Conservation (phyloP, 192 early-diverging fungal genomes). For the Gigaspora rosea region DNA sequence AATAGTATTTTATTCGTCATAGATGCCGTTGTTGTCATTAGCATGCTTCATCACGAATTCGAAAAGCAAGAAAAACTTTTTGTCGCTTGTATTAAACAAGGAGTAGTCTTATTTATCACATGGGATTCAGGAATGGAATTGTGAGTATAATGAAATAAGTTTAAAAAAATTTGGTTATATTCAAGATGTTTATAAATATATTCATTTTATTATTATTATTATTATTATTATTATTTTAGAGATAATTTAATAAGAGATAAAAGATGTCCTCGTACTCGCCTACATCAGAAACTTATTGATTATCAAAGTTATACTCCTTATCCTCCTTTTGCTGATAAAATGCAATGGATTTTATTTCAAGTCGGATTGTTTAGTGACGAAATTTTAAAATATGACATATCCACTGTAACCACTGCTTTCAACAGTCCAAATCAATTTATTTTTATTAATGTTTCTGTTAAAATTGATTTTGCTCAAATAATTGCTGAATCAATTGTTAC, state of each 20-base stretch:
- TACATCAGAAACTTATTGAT: not conserved
- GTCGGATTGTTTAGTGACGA: not conserved
- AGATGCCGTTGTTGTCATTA: not conserved
- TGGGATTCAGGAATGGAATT: not conserved
- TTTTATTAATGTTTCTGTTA: constrained; percentile 1
- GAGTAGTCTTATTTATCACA: not conserved
- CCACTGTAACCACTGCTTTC: not conserved
- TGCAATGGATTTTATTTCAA: constrained; percentile 4
- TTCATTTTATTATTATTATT: too few species aligned
- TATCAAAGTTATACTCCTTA: not conserved
- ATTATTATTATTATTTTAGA: constrained; percentile 9
- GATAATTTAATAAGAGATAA: not conserved
- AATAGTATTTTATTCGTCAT: not conserved
- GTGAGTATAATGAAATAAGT: not conserved
- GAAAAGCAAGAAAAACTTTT: not conserved
- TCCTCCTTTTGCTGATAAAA: not conserved
- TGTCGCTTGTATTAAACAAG: not conserved
- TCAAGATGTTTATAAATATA: not conserved
- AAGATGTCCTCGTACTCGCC: not conserved
- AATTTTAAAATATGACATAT: not conserved
- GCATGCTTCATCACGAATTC: not conserved
- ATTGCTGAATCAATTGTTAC: not conserved
- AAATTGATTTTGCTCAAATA: not conserved
- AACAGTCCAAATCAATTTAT: constrained; percentile 10
- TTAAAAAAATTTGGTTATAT: not conserved